These are phyloP conservation scores for Aspergillus hancockii DNA, from an alignment of 495 filamentous ascomycete genomes.

Conservation along the genomic window DNA sequence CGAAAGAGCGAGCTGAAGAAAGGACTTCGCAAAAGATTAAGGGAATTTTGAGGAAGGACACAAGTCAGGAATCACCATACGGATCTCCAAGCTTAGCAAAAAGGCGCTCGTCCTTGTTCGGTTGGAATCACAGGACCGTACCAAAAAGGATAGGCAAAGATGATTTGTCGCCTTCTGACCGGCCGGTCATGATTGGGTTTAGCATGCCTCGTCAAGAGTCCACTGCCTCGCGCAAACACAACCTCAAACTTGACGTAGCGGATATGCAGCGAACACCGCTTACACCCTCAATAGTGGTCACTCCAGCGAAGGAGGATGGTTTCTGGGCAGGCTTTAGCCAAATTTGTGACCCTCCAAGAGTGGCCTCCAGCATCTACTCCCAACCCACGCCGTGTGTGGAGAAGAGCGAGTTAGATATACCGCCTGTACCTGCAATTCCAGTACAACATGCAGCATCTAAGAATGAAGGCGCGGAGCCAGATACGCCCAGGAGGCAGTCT, in stretches of 20 bases:
- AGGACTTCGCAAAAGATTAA: slow-evolving; percentile 29
- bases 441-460: slow-evolving; percentile 31
- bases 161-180: slow-evolving; percentile 74
- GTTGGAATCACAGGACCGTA: slow-evolving; percentile 12
- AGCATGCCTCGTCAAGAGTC: slow-evolving; percentile 64
- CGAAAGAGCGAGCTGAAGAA: slow-evolving; percentile 39
- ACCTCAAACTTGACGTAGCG: slow-evolving; percentile 30
- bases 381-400: slow-evolving; percentile 48
- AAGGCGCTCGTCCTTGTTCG: slow-evolving; percentile 21
- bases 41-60: slow-evolving; percentile 27
- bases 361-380: slow-evolving; percentile 70
- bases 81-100: slow-evolving; percentile 14
- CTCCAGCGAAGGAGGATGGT: slow-evolving; percentile 63
- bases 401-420: slow-evolving; percentile 36
- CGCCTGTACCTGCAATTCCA: slow-evolving; percentile 67
- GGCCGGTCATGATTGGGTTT: slow-evolving; percentile 79
- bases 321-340: slow-evolving; percentile 51
- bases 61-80: slow-evolving; percentile 24
- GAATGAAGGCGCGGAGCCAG: slow-evolving; percentile 31
- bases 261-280: slow-evolving; percentile 35
- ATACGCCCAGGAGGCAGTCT: slow-evolving; percentile 35
- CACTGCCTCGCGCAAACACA: slow-evolving; percentile 35
- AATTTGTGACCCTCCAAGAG: slow-evolving; percentile 35
- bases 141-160: slow-evolving; percentile 31
- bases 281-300: slow-evolving; percentile 64